phyloP scores from a whole-genome alignment of 129 eudicot species.

The Sambucus nigra region DNA sequence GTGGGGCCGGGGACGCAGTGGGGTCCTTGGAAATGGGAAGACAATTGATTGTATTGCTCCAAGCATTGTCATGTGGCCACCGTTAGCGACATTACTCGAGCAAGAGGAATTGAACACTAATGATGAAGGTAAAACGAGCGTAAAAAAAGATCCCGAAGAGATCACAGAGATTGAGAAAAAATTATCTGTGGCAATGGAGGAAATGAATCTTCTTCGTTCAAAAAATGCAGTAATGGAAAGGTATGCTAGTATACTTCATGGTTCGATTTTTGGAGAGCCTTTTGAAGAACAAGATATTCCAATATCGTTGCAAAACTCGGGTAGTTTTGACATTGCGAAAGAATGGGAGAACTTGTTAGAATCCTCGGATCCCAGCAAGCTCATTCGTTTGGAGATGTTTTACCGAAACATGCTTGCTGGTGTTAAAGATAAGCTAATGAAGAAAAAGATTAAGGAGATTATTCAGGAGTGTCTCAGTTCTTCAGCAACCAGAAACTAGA shows the following conservation, averaged over 20 bases:
- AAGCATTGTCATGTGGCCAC: conserved; percentile 68
- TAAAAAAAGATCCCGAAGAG: conserved; percentile 18
- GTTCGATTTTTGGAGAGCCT: conserved; percentile 62
- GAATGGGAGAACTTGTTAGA: conserved; percentile 87
- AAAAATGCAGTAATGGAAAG: conserved; percentile 43
- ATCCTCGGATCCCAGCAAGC: conserved; percentile 43
- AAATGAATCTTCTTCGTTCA: conserved; percentile 42
- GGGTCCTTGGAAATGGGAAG: conserved; percentile 80
- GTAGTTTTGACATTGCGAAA: conserved; percentile 46
- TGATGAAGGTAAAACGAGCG: conserved; percentile 2
- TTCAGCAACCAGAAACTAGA: conserved; percentile 11
- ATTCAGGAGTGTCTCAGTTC: conserved; percentile 49
- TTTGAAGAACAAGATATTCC: conserved; percentile 60
- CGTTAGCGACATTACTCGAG: conserved; percentile 27
- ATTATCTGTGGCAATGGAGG: conserved; percentile 43
- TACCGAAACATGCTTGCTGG: conserved; percentile 60
- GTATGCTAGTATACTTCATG: conserved; percentile 74
- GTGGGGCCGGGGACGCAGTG: conserved; percentile 93
- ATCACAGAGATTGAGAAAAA: conserved; percentile 27
- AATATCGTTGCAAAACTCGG: conserved; percentile 23
- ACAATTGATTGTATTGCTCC: conserved; percentile 44
- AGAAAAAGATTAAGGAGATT: conserved; percentile 55
- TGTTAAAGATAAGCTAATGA: conserved; percentile 75
- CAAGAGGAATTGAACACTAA: conserved; percentile 9
- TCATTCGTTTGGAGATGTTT: conserved; percentile 59